Percentiles rank a stretch among this genome's conserved stretches.
Conservation (phyloP, 352 stramenopile species). For the Blastocystis sp. region DNA sequence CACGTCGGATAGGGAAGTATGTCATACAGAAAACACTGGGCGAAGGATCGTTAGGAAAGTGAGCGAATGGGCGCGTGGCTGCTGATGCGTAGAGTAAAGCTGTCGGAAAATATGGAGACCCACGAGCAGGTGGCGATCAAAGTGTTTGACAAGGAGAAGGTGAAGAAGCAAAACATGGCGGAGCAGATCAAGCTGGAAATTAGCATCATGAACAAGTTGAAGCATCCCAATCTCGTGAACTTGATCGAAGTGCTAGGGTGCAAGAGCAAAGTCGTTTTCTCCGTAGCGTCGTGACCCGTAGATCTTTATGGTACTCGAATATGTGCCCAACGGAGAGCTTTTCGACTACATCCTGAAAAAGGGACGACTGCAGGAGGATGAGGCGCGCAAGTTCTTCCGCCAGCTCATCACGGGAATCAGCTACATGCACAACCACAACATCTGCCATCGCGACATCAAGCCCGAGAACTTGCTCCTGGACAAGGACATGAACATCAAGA, state of each 20-base stretch:
- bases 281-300: slow-evolving; percentile 79
- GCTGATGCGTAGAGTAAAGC: slow-evolving; percentile 79
- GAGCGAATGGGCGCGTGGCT: not conserved
- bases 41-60: slow-evolving; percentile 92
- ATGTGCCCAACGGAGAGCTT: slow-evolving; percentile 78
- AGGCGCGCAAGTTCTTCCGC: slow-evolving; percentile 93
- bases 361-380: slow-evolving; percentile 88
- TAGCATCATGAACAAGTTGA: slow-evolving; percentile 94
- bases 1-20: slow-evolving; percentile 85
- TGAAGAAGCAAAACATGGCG: slow-evolving; percentile 96
- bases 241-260: slow-evolving; percentile 77
- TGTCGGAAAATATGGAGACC: slow-evolving; percentile 90
- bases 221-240: slow-evolving; percentile 79
- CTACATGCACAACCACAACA: slow-evolving; percentile 93
- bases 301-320: slow-evolving; percentile 85
- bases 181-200: slow-evolving; percentile 97
- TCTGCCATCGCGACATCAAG: slow-evolving; percentile 91
- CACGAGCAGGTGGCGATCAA: slow-evolving; percentile 92
- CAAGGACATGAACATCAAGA: slow-evolving; percentile 92
- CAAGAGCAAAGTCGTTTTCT: slow-evolving; percentile 57
- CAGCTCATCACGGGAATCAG: slow-evolving; percentile 92
- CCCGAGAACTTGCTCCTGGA: slow-evolving; percentile 91
- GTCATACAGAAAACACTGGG: slow-evolving; percentile 90
- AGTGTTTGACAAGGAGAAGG: slow-evolving; percentile 94
- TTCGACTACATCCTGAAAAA: slow-evolving; percentile 97